A percentile compares a stretch with the other conserved stretches of the same genome.
phyloP scores from a whole-genome alignment of 441 rosid genomes.

The Hypseocharis bilobata region DNA sequence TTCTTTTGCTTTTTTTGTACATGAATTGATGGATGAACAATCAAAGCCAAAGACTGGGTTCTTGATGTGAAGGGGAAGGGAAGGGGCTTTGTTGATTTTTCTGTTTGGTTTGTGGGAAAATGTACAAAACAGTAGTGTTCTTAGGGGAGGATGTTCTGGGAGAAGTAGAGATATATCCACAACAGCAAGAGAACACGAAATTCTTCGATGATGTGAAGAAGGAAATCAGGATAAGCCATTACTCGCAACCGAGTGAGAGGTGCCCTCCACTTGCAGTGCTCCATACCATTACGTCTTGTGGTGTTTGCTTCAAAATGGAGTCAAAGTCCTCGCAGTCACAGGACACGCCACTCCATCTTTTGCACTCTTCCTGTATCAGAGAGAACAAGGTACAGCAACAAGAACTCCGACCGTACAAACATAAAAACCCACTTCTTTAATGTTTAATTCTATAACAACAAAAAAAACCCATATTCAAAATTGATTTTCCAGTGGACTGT shows the following conservation, averaged over 20 bases:
- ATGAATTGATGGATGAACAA: conserved; percentile 12
- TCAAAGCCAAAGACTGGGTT: neutral
- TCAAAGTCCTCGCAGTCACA: conserved; percentile 52
- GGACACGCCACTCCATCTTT: conserved; percentile 51
- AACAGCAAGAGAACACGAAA: conserved; percentile 20
- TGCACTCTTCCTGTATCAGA: conserved; percentile 76
- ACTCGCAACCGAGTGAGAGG: conserved; percentile 62
- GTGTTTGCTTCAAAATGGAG: conserved; percentile 89
- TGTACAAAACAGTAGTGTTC: conserved; percentile 63
- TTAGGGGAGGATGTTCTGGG: conserved; percentile 57
- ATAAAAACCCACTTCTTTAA: neutral
- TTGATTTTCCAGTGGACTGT: conserved; percentile 24
- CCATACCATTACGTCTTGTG: conserved; percentile 64
- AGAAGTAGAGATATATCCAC: conserved; percentile 63
- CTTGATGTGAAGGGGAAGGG: conserved; percentile 2
- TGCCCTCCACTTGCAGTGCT: conserved; percentile 90
- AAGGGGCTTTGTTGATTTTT: neutral
- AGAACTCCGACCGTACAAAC: conserved; percentile 22
- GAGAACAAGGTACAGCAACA: conserved; percentile 61
- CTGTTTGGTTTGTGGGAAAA: conserved; percentile 22
- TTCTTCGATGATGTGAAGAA: conserved; percentile 30
- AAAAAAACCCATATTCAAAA: neutral
- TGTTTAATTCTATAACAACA: neutral
- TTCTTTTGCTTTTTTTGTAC: neutral
- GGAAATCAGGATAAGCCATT: conserved; percentile 80